Conservation (phyloP, 768 basidiomycete species). For the Dacryopinax primogenitus region DNA sequence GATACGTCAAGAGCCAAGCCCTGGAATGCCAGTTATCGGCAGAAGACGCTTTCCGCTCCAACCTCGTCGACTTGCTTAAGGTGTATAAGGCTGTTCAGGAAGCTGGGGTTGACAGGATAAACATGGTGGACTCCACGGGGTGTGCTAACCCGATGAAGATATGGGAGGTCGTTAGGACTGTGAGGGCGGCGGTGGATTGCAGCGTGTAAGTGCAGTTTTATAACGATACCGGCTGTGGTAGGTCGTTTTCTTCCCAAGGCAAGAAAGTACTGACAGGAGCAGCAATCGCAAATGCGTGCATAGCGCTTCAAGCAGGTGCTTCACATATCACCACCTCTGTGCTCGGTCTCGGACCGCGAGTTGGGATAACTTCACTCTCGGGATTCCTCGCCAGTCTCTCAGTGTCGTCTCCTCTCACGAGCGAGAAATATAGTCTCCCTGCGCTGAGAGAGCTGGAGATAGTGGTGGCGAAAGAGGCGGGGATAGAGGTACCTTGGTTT, state of each 20-base stretch:
- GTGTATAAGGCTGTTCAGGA: neutral
- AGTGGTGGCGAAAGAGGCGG: constrained; percentile 94
- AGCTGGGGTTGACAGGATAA: neutral
- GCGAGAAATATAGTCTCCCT: constrained; percentile 92
- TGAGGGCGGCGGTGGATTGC: constrained; percentile 89
- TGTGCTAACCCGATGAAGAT: constrained; percentile 78
- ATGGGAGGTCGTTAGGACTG: constrained; percentile 91
- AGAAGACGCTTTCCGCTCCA: neutral
- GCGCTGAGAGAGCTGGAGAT: constrained; percentile 99
- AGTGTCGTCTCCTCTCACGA: constrained; percentile 68
- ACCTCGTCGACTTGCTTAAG: neutral
- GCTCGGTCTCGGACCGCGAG: constrained; percentile 96
- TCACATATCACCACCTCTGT: constrained; percentile 98
- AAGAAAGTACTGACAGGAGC: no score
- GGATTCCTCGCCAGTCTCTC: constrained; percentile 90
- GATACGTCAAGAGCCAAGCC: neutral
- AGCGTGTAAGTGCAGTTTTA: constrained; percentile 98
- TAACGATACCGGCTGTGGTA: constrained; percentile 84
- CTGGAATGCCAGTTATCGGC: neutral
- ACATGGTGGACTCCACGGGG: neutral
- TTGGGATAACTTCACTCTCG: constrained; percentile 95
- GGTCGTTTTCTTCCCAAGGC: constrained; percentile 35
- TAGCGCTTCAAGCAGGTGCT: constrained; percentile 93
- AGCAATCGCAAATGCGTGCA: constrained; percentile 98
- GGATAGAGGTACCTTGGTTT: constrained; percentile 94